A percentile compares a stretch with the other conserved stretches of the same genome.
Conservation (phyloP, 345 rosid genomes). For the Laguncularia racemosa region DNA sequence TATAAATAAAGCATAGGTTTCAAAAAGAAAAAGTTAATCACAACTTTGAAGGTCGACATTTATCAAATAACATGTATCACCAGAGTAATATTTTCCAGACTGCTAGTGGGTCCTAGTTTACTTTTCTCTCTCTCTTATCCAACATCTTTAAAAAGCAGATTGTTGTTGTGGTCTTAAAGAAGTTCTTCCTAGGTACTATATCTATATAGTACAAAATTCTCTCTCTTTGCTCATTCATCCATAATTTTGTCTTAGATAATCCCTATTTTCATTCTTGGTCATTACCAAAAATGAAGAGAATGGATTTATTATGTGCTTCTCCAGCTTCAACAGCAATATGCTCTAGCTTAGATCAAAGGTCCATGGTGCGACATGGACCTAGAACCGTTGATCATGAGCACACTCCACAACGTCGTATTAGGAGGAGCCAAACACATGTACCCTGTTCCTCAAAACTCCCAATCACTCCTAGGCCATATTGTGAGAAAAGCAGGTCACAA, state of each 20-base stretch:
- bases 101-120: slow-evolving; percentile 14
- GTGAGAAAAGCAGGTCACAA: slow-evolving; percentile 14
- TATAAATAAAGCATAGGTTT: background rate
- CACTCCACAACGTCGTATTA: background rate
- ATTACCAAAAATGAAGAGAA: slow-evolving; percentile 37
- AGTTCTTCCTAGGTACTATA: background rate
- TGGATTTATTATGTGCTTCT: slow-evolving; percentile 74
- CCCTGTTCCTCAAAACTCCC: slow-evolving; percentile 44
- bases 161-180: slow-evolving; percentile 7
- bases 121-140: background rate
- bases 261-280: no score
- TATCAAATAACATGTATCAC: slow-evolving; percentile 13
- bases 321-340: slow-evolving; percentile 82
- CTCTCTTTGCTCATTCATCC: slow-evolving; percentile 1
- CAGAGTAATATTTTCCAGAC: slow-evolving; percentile 10
- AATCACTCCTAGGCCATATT: slow-evolving; percentile 24
- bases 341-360: slow-evolving; percentile 33
- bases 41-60: slow-evolving; percentile 26
- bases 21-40: slow-evolving; percentile 14
- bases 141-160: slow-evolving; percentile 17
- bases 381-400: slow-evolving; percentile 16
- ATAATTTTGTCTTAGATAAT: background rate
- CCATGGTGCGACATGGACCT: slow-evolving; percentile 35
- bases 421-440: slow-evolving; percentile 20
- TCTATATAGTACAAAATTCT: background rate